Percentiles rank a stretch among this genome's conserved stretches.
These are phyloP conservation scores for Hypoxylon perforatum DNA, from an alignment of 495 filamentous ascomycete species.

Conservation along the genomic window DNA sequence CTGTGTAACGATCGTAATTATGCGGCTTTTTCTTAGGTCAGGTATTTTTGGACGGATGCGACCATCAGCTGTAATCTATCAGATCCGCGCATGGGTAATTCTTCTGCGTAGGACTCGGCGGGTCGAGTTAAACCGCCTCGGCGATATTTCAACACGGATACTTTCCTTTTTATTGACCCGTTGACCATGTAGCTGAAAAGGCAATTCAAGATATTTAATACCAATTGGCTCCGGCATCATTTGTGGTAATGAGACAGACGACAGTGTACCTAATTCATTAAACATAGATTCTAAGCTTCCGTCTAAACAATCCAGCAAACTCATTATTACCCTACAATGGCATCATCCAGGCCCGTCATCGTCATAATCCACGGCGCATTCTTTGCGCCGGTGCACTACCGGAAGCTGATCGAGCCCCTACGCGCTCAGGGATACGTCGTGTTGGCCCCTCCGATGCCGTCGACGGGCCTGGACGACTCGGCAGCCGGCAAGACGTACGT, in stretches of 20 bases:
- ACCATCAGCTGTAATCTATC: slow-evolving; percentile 8
- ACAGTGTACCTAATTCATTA: not conserved
- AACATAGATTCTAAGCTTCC: too few species aligned
- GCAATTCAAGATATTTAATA: slow-evolving; percentile 11
- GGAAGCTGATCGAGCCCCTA: slow-evolving; percentile 48
- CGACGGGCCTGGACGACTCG: slow-evolving; percentile 33
- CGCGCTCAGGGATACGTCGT: slow-evolving; percentile 51
- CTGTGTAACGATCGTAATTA: not conserved
- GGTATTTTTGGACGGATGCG: too few species aligned
- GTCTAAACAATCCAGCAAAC: not conserved
- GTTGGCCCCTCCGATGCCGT: slow-evolving; percentile 28
- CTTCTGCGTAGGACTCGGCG: not conserved
- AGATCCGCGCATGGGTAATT: slow-evolving; percentile 2
- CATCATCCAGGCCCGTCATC: slow-evolving; percentile 49
- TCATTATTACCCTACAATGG: slow-evolving; percentile 20
- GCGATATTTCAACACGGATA: not conserved
- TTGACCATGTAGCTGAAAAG: not conserved
- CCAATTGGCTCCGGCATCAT: not conserved
- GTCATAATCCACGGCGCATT: slow-evolving; percentile 60
- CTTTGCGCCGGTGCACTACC: slow-evolving; percentile 56
- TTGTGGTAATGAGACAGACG: not conserved
- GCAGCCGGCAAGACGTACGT: slow-evolving; percentile 31
- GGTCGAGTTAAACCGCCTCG: not conserved
- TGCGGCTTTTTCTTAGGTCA: slow-evolving; percentile 20
- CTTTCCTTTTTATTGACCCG: not conserved